Evolutionary conservation across 192 early-diverging fungal genomes (phyloP).

Genomic region (Podochytrium sp.): DNA sequence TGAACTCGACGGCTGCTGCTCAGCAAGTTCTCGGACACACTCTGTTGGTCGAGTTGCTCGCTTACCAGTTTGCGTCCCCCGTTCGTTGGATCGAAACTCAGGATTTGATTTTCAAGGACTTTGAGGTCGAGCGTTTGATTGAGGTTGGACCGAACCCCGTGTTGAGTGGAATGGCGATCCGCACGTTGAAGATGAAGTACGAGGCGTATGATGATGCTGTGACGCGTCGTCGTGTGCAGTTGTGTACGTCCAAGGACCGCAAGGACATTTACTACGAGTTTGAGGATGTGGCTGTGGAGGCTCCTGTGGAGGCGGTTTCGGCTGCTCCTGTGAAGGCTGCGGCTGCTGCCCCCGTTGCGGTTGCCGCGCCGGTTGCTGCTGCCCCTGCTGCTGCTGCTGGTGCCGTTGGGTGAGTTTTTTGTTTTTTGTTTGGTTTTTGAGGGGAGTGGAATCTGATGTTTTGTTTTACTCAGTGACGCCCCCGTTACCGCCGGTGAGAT

Average conservation of each 20-base stretch:
- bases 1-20: conserved; percentile 69
- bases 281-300: conserved; percentile 66
- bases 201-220: conserved; percentile 94
- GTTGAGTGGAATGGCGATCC: conserved; percentile 89
- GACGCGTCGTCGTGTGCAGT: conserved; percentile 84
- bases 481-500: conserved; percentile 85
- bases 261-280: conserved; percentile 95
- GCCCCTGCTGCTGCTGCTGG: conserved; percentile 58
- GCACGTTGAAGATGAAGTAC: conserved; percentile 96
- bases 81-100: conserved; percentile 97
- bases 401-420: conserved; percentile 38
- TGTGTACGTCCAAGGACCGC: conserved; percentile 86
- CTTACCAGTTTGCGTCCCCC: conserved; percentile 91
- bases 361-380: conserved; percentile 56
- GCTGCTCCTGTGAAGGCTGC: conserved; percentile 52
- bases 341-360: conserved; percentile 56
- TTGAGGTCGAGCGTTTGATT: conserved; percentile 82
- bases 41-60: conserved; percentile 85
- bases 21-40: conserved; percentile 87
- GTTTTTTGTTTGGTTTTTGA: conserved; percentile 3
- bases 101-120: conserved; percentile 80
- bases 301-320: conserved; percentile 45
- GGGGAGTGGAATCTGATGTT: not conserved
- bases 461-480: conserved; percentile 53
- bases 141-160: conserved; percentile 91